A percentile compares a stretch with the other conserved stretches of the same genome.
phyloP scores from a whole-genome alignment of 352 stramenopile genomes.

The Pythium pectinolyticum region DNA sequence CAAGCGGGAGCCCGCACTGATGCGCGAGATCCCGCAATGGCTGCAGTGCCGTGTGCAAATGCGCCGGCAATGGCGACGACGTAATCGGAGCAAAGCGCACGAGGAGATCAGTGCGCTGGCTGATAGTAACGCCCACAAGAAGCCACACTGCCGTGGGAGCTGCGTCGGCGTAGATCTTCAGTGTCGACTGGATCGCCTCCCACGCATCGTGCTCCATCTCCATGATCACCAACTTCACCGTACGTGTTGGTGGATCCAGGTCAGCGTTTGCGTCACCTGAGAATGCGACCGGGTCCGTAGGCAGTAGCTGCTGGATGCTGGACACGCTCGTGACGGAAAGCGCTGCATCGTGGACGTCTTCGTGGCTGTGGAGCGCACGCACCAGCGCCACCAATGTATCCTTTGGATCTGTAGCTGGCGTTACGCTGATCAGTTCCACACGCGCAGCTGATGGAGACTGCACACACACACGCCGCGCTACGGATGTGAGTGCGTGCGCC shows the following conservation, averaged over 20 bases:
- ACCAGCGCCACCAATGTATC: conserved; percentile 2
- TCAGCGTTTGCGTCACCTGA: too few species aligned
- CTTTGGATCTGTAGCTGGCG: neutral
- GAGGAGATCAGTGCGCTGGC: neutral
- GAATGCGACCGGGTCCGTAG: neutral
- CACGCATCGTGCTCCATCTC: neutral
- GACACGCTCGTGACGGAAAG: neutral
- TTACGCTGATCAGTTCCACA: conserved; percentile 7
- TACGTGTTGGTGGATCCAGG: too few species aligned
- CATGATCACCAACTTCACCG: neutral
- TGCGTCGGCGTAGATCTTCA: neutral
- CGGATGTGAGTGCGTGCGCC: conserved; percentile 20
- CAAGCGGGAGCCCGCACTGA: conserved; percentile 58
- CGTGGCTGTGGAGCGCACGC: neutral
- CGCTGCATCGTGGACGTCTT: neutral
- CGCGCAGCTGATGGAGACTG: neutral
- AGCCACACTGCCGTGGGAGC: neutral
- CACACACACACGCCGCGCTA: conserved; percentile 10
- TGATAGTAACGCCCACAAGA: conserved; percentile 5
- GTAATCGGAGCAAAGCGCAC: neutral
- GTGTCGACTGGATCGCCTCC: neutral
- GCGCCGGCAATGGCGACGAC: neutral
- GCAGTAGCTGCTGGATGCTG: neutral
- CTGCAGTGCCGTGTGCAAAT: conserved; percentile 12
- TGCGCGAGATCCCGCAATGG: conserved; percentile 42